Percentiles rank a stretch among this genome's conserved stretches.
These are phyloP conservation scores for Diaporthe longicolla DNA, from an alignment of 2,329 filamentous ascomycete genomes.

Conservation along the genomic window DNA sequence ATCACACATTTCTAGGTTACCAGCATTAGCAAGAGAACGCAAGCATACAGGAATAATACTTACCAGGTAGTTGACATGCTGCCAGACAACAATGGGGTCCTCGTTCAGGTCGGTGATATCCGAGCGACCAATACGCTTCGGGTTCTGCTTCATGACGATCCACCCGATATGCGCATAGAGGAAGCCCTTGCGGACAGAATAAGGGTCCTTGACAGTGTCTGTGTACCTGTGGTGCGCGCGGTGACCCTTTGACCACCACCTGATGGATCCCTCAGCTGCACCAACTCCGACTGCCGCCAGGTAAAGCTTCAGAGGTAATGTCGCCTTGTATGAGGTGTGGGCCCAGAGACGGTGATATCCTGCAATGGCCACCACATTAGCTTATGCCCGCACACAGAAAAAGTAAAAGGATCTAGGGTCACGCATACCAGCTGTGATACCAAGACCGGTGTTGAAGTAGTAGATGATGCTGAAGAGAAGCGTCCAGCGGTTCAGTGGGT, in stretches of 20 bases:
- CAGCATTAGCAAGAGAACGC: background rate
- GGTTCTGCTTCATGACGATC: slow-evolving; percentile 96
- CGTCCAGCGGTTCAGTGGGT: slow-evolving; percentile 80
- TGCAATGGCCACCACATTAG: background rate
- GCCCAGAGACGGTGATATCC: slow-evolving; percentile 88
- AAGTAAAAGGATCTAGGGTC: background rate
- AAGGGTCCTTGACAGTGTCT: slow-evolving; percentile 92
- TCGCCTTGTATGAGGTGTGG: slow-evolving; percentile 86
- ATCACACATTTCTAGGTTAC: slow-evolving; percentile 73
- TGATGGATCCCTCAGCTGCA: slow-evolving; percentile 86
- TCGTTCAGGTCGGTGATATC: slow-evolving; percentile 92
- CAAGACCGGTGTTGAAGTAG: slow-evolving; percentile 87
- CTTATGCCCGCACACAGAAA: no score
- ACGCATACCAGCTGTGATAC: slow-evolving; percentile 75
- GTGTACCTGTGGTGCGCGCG: slow-evolving; percentile 92
- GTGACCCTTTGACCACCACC: slow-evolving; percentile 90
- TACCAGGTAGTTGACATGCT: slow-evolving; percentile 84
- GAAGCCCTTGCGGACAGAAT: slow-evolving; percentile 90
- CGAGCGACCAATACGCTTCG: slow-evolving; percentile 87
- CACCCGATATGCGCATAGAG: slow-evolving; percentile 88
- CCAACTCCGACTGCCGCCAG: slow-evolving; percentile 85
- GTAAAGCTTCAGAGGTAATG: slow-evolving; percentile 82
- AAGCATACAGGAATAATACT: background rate
- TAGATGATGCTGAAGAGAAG: slow-evolving; percentile 80
- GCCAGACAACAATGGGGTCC: slow-evolving; percentile 87